Percentiles rank a stretch among this genome's conserved stretches.
Evolutionary conservation across 1,284 basidiomycete species (phyloP).

Genomic region (Coriolopsis trogii): DNA sequence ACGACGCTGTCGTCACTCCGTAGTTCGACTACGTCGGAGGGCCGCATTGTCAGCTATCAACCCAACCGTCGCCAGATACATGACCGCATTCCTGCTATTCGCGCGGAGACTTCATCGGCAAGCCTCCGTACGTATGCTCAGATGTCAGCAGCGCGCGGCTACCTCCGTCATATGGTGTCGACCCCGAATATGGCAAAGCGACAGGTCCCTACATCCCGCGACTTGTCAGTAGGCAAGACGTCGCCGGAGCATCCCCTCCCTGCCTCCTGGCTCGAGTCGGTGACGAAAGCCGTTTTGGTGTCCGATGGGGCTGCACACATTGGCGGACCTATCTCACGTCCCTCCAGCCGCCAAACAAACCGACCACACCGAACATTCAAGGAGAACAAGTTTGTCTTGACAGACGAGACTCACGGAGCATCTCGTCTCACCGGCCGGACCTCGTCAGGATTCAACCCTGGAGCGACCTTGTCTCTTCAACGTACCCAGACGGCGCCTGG

Average conservation of each 20-base stretch:
- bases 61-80: constrained; percentile 18
- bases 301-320: constrained; percentile 44
- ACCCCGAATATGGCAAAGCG: constrained; percentile 51
- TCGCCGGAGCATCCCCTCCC: constrained; percentile 43
- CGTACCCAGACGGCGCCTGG: constrained; percentile 35
- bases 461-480: constrained; percentile 29
- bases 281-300: constrained; percentile 61
- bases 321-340: constrained; percentile 41
- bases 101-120: constrained; percentile 32
- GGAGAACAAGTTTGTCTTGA: constrained; percentile 18
- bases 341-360: constrained; percentile 22
- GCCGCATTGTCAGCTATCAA: constrained; percentile 24
- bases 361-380: constrained; percentile 18
- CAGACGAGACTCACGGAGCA: constrained; percentile 22
- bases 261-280: constrained; percentile 62
- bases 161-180: constrained; percentile 72
- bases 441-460: constrained; percentile 23
- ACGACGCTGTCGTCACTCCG: constrained; percentile 26
- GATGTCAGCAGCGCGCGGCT: constrained; percentile 56
- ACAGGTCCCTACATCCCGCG: constrained; percentile 9
- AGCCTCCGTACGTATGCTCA: constrained; percentile 35
- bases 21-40: constrained; percentile 16
- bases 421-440: constrained; percentile 12
- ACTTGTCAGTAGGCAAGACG: constrained; percentile 16
- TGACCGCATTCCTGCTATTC: constrained; percentile 24